Conservation (phyloP, 441 rosid species). For the Brassica hybrid region DNA sequence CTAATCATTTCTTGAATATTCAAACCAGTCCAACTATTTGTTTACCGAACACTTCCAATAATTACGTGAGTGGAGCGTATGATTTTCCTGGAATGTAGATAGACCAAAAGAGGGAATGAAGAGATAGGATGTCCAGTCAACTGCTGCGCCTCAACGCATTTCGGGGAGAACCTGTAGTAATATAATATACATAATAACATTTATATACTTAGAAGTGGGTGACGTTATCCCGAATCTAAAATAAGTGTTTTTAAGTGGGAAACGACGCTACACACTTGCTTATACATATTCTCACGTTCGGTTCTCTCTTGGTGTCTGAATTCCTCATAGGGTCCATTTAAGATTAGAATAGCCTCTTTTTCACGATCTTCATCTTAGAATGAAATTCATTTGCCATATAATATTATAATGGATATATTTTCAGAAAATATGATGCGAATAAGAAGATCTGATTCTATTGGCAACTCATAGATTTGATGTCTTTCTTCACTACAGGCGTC, state of each 20-base stretch:
- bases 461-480: conserved; percentile 42
- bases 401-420: conserved; percentile 10
- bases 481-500: conserved; percentile 26
- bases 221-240: conserved; percentile 26
- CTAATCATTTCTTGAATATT: background rate
- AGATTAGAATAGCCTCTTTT: conserved; percentile 5
- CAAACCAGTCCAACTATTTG: conserved; percentile 12
- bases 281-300: conserved; percentile 2
- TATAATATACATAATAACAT: conserved; percentile 7
- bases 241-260: conserved; percentile 28
- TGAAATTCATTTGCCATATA: background rate
- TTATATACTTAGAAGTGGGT: conserved; percentile 25
- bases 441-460: conserved; percentile 37
- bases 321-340: conserved; percentile 37
- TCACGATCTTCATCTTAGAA: conserved; percentile 20
- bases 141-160: too few relatives aligned
- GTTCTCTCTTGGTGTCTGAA: conserved; percentile 17
- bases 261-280: conserved; percentile 33
- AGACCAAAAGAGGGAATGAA: too few relatives aligned
- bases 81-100: too few relatives aligned
- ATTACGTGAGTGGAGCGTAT: conserved; percentile 11
- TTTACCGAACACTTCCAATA: conserved; percentile 14
- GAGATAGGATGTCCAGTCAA: too few relatives aligned
- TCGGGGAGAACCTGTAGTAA: too few relatives aligned
- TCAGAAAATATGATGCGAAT: conserved; percentile 26